These are phyloP conservation scores for Aspergillus japonicus DNA, from an alignment of 2,329 filamentous ascomycete species.

Conservation along the genomic window DNA sequence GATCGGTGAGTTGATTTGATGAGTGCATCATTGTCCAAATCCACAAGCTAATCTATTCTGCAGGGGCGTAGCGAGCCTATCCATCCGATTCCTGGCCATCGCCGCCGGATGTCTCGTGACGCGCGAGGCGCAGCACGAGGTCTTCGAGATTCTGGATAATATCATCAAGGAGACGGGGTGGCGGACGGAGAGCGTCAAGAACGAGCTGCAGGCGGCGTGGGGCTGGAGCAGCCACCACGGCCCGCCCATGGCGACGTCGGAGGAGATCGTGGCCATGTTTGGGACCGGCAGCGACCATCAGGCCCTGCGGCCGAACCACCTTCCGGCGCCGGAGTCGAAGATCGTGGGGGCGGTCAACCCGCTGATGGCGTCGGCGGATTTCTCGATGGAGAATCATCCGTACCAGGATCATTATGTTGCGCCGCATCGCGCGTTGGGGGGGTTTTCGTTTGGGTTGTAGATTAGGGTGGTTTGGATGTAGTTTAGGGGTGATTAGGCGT, in stretches of 20 bases:
- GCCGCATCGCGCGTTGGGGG: conserved; percentile 44
- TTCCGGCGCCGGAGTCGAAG: conserved; percentile 29
- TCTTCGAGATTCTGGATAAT: conserved; percentile 70
- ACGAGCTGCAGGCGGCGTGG: conserved; percentile 74
- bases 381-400: conserved; percentile 73
- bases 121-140: conserved; percentile 74
- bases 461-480: background rate
- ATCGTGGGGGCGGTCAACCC: conserved; percentile 64
- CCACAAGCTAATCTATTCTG: background rate
- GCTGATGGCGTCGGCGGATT: conserved; percentile 69
- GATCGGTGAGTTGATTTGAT: conserved; percentile 55
- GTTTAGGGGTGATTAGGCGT: background rate
- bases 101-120: conserved; percentile 71
- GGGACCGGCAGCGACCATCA: background rate
- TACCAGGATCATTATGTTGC: conserved; percentile 80
- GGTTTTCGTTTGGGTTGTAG: conserved; percentile 27
- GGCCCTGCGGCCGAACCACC: conserved; percentile 17
- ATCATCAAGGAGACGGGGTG: conserved; percentile 77
- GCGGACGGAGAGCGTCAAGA: conserved; percentile 69
- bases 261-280: conserved; percentile 16
- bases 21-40: background rate
- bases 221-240: conserved; percentile 58
- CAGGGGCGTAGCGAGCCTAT: conserved; percentile 72
- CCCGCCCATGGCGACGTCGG: conserved; percentile 20
- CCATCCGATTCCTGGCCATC: conserved; percentile 74